Conservation (phyloP, 495 filamentous ascomycete genomes). For the Neurospora sp. region DNA sequence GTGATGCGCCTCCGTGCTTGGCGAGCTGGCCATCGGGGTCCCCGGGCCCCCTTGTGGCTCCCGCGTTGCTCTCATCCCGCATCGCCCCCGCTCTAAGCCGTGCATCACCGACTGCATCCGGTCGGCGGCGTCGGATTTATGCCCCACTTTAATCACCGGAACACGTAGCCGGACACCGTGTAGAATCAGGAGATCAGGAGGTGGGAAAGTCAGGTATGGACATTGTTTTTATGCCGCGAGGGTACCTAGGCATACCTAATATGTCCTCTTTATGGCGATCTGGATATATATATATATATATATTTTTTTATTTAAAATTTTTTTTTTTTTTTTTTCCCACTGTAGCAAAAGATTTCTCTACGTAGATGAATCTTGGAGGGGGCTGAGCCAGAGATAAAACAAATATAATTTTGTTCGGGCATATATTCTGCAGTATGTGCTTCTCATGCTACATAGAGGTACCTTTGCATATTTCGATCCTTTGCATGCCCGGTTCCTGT, state of each 20-base stretch:
- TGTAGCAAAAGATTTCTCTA: not conserved
- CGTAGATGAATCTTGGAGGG: not conserved
- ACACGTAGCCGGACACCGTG: not conserved
- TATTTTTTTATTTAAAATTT: too few relatives aligned
- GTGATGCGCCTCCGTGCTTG: not conserved
- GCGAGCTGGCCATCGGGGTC: not conserved
- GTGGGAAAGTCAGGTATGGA: not conserved
- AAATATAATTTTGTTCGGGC: not conserved
- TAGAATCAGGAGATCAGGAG: not conserved
- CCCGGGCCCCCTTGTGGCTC: not conserved
- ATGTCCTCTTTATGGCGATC: not conserved
- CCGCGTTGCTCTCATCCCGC: not conserved
- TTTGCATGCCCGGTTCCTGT: not conserved
- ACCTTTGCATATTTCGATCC: not conserved
- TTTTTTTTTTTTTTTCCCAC: too few relatives aligned
- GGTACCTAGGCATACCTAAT: not conserved
- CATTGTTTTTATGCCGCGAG: not conserved
- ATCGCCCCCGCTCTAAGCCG: not conserved
- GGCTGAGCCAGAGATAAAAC: not conserved
- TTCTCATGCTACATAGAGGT: not conserved
- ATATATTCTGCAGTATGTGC: not conserved
- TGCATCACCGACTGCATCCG: not conserved
- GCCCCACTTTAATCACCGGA: not conserved
- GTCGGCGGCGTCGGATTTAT: not conserved
- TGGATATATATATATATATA: too few relatives aligned